Evolutionary conservation across 805 yeast species (phyloP), one percentile per base, ranked within the genome.

Genomic region (Saccharomycopsis selenospora): DNA sequence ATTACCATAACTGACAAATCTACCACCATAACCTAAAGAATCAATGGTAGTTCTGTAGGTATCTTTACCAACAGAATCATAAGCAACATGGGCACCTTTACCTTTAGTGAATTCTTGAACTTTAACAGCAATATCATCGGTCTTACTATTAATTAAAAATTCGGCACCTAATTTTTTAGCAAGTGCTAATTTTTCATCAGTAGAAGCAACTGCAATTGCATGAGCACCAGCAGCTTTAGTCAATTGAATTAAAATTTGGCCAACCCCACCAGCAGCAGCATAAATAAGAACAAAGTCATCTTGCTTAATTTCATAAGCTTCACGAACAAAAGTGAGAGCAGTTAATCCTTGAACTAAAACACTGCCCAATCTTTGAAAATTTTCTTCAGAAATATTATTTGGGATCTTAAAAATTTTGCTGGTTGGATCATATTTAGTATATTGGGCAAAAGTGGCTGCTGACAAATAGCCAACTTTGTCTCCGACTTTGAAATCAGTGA

Each of bases 221-320:
- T 77, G 80, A 3, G 89, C 96, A 18, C 95, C 95, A 43, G 68
- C 70, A 22, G 65, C 59, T 26, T 71, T 63, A 44, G 83, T 65
- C 64, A 89, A 67, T 63, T 89, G 96, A 44, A 72, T 69, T 47
- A 88, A 67, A 17, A 86, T 56, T 45, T 77, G 72, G 3, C 98
- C 98, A 45, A 86, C 91, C 49, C 97, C 96, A 42, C 97, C 98
- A 2, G 97, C 96, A 5, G 96, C 96, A 3, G 97, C 97, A 69
- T 89, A 87, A 23, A 87, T 80, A 42, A 90, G 70, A 40, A 85
- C 75, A 56, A 66, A 73, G 50, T 91, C 96, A 46, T 79, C 90
- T 61, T 75, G 68, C 57, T 85, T 62, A 36, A 86, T 84, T 1
- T 71, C 59, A 59, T 85, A 78, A 1, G 93, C 76, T 53, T 85